These are phyloP conservation scores for Podaxis rugospora DNA, from an alignment of 768 basidiomycete genomes.

Conservation along the genomic window DNA sequence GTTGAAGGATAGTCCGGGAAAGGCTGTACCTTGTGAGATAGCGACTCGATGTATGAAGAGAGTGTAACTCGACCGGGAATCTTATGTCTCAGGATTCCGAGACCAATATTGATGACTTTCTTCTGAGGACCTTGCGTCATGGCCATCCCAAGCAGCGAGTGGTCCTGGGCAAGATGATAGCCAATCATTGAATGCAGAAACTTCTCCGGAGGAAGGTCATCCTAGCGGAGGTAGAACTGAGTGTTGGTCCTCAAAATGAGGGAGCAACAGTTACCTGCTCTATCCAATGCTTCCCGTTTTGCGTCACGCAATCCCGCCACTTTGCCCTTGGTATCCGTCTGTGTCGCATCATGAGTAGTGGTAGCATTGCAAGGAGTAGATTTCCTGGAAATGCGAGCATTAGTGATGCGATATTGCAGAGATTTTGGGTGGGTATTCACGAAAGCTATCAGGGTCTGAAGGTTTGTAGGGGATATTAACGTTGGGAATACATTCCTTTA, in stretches of 20 bases:
- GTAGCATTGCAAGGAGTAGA: conserved; percentile 70
- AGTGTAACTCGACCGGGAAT: conserved; percentile 62
- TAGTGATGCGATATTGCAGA: background rate
- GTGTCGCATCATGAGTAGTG: conserved; percentile 83
- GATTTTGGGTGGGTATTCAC: conserved; percentile 36
- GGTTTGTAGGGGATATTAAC: conserved; percentile 51
- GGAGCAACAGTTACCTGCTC: conserved; percentile 48
- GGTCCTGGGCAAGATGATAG: conserved; percentile 67
- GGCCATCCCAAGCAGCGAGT: conserved; percentile 75
- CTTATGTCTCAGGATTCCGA: conserved; percentile 68
- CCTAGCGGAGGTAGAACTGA: conserved; percentile 24
- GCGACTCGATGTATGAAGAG: conserved; percentile 63
- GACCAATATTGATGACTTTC: conserved; percentile 76
- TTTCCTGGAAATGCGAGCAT: conserved; percentile 41
- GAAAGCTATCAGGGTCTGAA: conserved; percentile 57
- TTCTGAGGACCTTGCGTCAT: conserved; percentile 77
- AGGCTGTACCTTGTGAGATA: conserved; percentile 64
- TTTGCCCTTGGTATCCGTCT: conserved; percentile 71
- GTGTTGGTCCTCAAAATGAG: background rate
- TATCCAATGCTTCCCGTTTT: conserved; percentile 76
- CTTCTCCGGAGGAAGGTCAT: conserved; percentile 60
- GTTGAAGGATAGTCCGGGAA: background rate
- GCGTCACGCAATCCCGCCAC: conserved; percentile 62
- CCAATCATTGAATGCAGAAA: conserved; percentile 74
- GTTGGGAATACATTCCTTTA: conserved; percentile 57